Evolutionary conservation across 805 yeast species (phyloP).

Genomic region (Lipomyces sp.): DNA sequence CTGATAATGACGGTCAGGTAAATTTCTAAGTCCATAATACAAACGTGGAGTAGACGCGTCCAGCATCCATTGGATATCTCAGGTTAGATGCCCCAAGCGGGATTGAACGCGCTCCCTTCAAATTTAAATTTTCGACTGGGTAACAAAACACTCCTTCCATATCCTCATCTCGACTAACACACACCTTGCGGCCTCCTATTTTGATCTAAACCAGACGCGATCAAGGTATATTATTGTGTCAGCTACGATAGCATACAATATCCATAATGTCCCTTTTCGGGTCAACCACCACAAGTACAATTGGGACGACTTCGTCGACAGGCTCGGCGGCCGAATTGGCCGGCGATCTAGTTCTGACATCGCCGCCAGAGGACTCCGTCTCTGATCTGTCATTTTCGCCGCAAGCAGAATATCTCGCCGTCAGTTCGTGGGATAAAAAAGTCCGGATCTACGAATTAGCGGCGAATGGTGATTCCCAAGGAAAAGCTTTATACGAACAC

Average conservation of each 20-base stretch:
- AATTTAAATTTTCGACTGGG: neutral
- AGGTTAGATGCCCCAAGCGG: no score
- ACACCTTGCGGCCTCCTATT: neutral
- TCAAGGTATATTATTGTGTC: neutral
- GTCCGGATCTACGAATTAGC: constrained; percentile 89
- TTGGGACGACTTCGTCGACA: constrained; percentile 15
- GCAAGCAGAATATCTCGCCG: constrained; percentile 77
- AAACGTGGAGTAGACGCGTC: neutral
- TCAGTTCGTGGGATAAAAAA: constrained; percentile 92
- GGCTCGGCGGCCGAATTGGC: constrained; percentile 54
- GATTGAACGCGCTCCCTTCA: neutral
- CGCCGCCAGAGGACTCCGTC: constrained; percentile 89
- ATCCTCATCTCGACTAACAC: neutral
- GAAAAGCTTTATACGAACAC: constrained; percentile 87
- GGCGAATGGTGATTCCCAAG: constrained; percentile 76
- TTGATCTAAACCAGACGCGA: neutral
- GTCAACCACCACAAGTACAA: constrained; percentile 14
- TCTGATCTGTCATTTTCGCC: constrained; percentile 86
- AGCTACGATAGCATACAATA: neutral
- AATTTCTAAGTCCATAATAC: neutral
- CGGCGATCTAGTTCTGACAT: constrained; percentile 61
- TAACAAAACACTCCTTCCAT: neutral
- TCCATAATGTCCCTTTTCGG: constrained; percentile 33
- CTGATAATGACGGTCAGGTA: neutral
- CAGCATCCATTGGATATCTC: neutral